Percentiles rank a stretch among this genome's conserved stretches.
phyloP scores from a whole-genome alignment of 495 filamentous ascomycete species.

The Baudoinia panamericana region DNA sequence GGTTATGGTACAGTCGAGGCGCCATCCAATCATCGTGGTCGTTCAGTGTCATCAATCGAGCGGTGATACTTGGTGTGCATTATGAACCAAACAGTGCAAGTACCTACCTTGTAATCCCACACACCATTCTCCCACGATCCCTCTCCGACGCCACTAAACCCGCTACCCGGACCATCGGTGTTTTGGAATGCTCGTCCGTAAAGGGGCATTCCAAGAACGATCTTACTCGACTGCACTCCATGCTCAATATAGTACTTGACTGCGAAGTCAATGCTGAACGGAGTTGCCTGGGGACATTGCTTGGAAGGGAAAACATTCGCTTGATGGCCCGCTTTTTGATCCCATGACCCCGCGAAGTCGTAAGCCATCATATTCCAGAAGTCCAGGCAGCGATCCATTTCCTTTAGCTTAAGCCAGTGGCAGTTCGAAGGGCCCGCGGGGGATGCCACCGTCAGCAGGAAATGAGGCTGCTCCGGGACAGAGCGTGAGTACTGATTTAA shows the following conservation, averaged over 20 bases:
- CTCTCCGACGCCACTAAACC: constrained; percentile 54
- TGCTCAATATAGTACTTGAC: constrained; percentile 54
- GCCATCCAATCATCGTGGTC: background rate
- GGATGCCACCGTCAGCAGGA: constrained; percentile 66
- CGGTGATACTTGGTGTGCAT: background rate
- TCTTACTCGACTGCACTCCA: constrained; percentile 47
- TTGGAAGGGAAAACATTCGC: constrained; percentile 53
- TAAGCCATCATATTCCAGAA: constrained; percentile 60
- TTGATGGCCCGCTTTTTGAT: constrained; percentile 53
- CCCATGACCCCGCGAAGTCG: constrained; percentile 47
- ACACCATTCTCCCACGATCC: constrained; percentile 59
- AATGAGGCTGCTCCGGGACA: constrained; percentile 38
- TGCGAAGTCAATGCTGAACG: constrained; percentile 56
- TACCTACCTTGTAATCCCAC: constrained; percentile 52
- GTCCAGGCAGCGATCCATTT: constrained; percentile 67
- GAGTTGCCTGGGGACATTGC: constrained; percentile 44
- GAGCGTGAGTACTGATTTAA: constrained; percentile 47
- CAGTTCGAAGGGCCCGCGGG: constrained; percentile 55
- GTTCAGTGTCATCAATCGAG: constrained; percentile 4
- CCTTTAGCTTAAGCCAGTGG: constrained; percentile 46
- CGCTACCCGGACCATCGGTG: constrained; percentile 55
- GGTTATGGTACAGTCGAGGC: too few relatives aligned
- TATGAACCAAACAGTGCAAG: background rate
- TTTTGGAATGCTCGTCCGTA: constrained; percentile 70
- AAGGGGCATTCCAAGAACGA: constrained; percentile 68